Percentiles rank a stretch among this genome's conserved stretches.
Evolutionary conservation across 2,329 filamentous ascomycete species (phyloP).

Genomic region (Corinectria fuckeliana): DNA sequence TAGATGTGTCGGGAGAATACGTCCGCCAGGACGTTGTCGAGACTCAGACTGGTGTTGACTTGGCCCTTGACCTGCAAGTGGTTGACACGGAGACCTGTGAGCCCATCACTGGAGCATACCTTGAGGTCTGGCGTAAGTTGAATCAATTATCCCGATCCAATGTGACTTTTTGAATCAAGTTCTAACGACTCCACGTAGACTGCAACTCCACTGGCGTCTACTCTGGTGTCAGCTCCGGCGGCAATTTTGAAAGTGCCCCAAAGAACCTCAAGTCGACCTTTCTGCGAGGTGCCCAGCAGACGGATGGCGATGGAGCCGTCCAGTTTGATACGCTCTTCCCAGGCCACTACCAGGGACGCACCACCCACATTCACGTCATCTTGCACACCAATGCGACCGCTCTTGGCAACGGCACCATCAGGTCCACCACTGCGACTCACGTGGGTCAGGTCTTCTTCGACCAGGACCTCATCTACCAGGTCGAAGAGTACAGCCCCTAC

Average conservation of each 20-base stretch:
- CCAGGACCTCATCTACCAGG: constrained; percentile 58
- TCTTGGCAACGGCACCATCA: constrained; percentile 56
- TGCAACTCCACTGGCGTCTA: constrained; percentile 15
- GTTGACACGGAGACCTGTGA: constrained; percentile 8
- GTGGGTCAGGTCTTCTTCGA: constrained; percentile 67
- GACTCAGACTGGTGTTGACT: neutral
- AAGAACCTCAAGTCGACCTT: constrained; percentile 42
- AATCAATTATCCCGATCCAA: too few relatives aligned
- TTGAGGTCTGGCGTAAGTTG: constrained; percentile 15
- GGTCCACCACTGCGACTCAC: constrained; percentile 52
- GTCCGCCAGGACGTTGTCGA: constrained; percentile 9
- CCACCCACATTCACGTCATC: constrained; percentile 41
- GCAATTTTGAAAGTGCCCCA: constrained; percentile 2
- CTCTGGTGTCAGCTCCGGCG: constrained; percentile 9
- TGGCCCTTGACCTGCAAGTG: constrained; percentile 9
- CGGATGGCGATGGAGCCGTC: constrained; percentile 48
- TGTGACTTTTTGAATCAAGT: too few relatives aligned
- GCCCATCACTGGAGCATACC: constrained; percentile 1
- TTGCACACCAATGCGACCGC: constrained; percentile 35
- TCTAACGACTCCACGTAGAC: neutral
- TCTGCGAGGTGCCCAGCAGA: constrained; percentile 48
- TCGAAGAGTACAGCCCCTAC: constrained; percentile 55
- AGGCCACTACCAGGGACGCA: constrained; percentile 50
- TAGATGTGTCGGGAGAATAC: constrained; percentile 11
- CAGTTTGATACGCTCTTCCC: constrained; percentile 52